A percentile compares a stretch with the other conserved stretches of the same genome.
phyloP scores from a whole-genome alignment of 1,284 basidiomycete genomes.

The Gastroboletus turbinatus region DNA sequence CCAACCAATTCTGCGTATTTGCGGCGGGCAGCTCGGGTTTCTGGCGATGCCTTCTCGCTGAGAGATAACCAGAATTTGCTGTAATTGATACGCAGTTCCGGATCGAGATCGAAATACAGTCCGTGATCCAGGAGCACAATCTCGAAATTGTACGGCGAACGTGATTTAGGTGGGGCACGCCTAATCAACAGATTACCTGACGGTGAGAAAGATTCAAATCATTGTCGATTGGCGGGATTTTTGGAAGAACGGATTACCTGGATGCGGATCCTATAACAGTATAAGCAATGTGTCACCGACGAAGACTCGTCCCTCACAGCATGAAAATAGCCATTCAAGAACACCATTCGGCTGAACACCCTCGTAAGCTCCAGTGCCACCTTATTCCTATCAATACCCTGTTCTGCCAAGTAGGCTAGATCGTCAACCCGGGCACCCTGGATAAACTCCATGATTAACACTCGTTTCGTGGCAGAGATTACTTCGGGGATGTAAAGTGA shows the following conservation, averaged over 20 bases:
- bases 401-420: conserved; percentile 77
- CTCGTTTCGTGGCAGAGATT: conserved; percentile 79
- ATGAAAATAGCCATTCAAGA: conserved; percentile 91
- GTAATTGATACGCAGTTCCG: conserved; percentile 76
- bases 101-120: conserved; percentile 87
- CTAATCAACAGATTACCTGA: conserved; percentile 90
- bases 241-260: conserved; percentile 43
- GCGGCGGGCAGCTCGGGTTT: conserved; percentile 64
- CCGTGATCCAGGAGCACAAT: conserved; percentile 92
- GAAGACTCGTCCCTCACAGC: conserved; percentile 49
- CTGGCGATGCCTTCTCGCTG: conserved; percentile 68
- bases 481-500: conserved; percentile 92
- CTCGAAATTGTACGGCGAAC: conserved; percentile 91
- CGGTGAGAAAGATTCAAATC: conserved; percentile 1
- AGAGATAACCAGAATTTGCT: conserved; percentile 85
- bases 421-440: conserved; percentile 91
- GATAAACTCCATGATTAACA: conserved; percentile 93
- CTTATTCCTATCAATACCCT: conserved; percentile 91
- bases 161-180: conserved; percentile 58
- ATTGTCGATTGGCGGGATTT: neutral
- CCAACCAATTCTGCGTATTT: conserved; percentile 89
- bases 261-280: conserved; percentile 66
- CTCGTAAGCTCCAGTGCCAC: conserved; percentile 88
- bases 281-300: neutral
- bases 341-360: conserved; percentile 96